A percentile compares a stretch with the other conserved stretches of the same genome.
phyloP scores from a whole-genome alignment of 2,329 filamentous ascomycete species.

The Coniochaeta sp. region DNA sequence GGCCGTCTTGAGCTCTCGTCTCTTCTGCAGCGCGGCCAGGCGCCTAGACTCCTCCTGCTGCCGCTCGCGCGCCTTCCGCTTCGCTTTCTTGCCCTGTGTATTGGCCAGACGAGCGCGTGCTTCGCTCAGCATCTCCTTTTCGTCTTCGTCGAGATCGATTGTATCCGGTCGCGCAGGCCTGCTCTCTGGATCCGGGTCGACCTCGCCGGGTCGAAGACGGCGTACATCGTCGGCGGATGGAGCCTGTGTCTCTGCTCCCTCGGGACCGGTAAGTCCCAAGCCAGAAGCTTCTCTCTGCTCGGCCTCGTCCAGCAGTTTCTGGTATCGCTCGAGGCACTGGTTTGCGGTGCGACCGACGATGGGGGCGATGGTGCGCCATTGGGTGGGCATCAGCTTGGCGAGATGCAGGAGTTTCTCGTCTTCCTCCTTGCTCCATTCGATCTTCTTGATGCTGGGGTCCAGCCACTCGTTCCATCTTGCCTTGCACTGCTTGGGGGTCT shows the following conservation, averaged over 20 bases:
- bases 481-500: conserved; percentile 99
- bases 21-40: conserved; percentile 85
- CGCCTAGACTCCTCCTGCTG: conserved; percentile 92
- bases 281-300: conserved; percentile 79
- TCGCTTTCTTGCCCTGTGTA: conserved; percentile 98
- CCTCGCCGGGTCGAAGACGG: conserved; percentile 79
- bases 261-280: conserved; percentile 74
- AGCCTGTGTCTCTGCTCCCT: conserved; percentile 77
- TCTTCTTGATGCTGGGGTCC: conserved; percentile 95
- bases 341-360: conserved; percentile 95
- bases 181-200: conserved; percentile 95
- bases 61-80: conserved; percentile 90
- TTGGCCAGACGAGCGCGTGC: conserved; percentile 93
- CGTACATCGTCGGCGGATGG: conserved; percentile 91
- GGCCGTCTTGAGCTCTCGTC: conserved; percentile 91
- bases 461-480: conserved; percentile 98
- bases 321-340: conserved; percentile 94
- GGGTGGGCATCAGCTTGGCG: conserved; percentile 96
- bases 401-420: conserved; percentile 95
- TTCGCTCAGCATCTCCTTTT: conserved; percentile 99
- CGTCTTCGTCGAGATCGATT: conserved; percentile 96
- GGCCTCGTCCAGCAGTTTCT: conserved; percentile 92
- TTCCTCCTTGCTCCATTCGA: conserved; percentile 98
- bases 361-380: conserved; percentile 97
- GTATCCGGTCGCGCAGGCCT: conserved; percentile 94